Base-by-base conservation (phyloP, 257 asterid species). In the Nicotiana knightiana region DNA sequence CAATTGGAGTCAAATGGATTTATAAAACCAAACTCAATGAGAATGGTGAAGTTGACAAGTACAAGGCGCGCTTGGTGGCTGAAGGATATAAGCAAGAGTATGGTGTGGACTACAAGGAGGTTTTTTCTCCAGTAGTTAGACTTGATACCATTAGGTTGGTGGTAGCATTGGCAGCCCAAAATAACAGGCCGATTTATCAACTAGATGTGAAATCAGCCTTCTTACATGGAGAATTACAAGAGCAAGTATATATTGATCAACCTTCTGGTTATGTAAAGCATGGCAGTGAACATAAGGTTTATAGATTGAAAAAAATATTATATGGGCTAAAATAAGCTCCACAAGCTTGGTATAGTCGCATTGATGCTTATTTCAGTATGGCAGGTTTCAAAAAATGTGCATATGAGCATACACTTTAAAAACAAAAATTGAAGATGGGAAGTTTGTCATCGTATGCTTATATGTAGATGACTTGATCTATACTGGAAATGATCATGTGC, bases 371-470 rank as follows among this genome's bases (percentile, higher is more conserved):
- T 55, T 55, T 55, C 18, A 39, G 10, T 39, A 37, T 54, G 18
- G 59, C 16, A 5, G 2, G 2, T 55, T 55, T 55, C 2, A 2
- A 65, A 15, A 76, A 9, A 4, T 46, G 83, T 28, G 13, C 16
- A 18, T 71, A 43, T 28, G 84, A 84, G 73, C 58, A 15, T 54
- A 84, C n/a, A 33, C 79, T 4, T 63, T 81, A 11, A 77, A 11
- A 77, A 63, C 30, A 24, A 35, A 15, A 66, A 85, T 6, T 35
- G 51, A 28, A 84, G 76, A 13, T 33, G 18, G 80, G 0, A 62
- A 81, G 17, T 24, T 81, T 24, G 1, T 81, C n/a, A 61, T 84
- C 70, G 68, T 84, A 24, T 79, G 81, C 70, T 82, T 6, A 77
- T 83, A 13, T 83, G 4, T 65, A 33, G 77, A 28, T 83, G 79